Evolutionary conservation across 768 basidiomycete genomes (phyloP), one percentile per base, ranked within the genome.

Genomic region (Inosperma sp.): DNA sequence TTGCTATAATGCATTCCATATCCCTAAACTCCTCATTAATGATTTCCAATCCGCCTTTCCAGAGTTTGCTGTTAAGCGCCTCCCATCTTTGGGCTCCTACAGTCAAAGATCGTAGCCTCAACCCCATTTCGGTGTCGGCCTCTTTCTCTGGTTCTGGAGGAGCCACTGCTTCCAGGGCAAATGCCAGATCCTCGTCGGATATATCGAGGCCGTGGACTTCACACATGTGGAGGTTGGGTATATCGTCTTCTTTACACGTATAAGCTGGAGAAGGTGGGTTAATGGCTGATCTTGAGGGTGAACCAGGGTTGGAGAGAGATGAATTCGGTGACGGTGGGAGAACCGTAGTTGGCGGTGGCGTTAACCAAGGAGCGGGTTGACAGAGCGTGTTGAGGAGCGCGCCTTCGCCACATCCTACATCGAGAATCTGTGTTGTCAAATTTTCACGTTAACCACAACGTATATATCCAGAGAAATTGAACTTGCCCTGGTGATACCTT

Each of bases 361-460:
- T 55, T 21, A 84, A 76, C 80, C 86, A 86, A 1, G 84, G 82
- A 1, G 90, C 81, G 0, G 91, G 85, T 59, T 87, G 83, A 56
- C 80, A 79, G 9, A 94, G 79, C 8, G 82, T 76, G 0, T 72
- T 64, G 12, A 93, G 78, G 7, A 93, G 74, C 31, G 82, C 72
- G 17, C 91, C 91, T 65, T 88, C 82, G 33, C 91, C 91, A 58
- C 91, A 94, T 4, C 91, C 91, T 22, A 91, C 72, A 59, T 94
- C 91, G 41, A 92, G 70, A 6, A 93, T 74, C 88, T 91, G 49
- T 52, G 34, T 6, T 46, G 31, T 46, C 14, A 37, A 4, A 48
- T 34, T 23, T 17, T 35, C 57, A 22, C 21, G 16, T 26, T 23
- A 27, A 33, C 22, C 30, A 25, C 23, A 43, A n/a, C 22, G 31